phyloP scores from a whole-genome alignment of 805 yeast genomes.

The Spathaspora gorwiae region DNA sequence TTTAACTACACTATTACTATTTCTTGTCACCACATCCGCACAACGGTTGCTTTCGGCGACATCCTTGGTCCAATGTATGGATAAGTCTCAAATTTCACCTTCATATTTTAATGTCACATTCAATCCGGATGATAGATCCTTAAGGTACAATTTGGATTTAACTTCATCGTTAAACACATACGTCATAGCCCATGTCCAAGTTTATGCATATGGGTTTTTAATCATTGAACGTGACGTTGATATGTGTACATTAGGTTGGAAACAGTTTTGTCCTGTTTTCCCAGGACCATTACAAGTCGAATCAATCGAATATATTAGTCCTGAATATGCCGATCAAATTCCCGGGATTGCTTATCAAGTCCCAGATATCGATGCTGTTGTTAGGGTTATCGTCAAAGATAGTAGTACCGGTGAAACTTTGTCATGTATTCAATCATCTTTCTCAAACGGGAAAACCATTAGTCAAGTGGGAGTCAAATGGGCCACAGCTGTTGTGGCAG shows the following conservation, averaged over 20 bases:
- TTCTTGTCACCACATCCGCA: slow-evolving; percentile 5
- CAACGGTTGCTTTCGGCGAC: slow-evolving; percentile 47
- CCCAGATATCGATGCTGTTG: slow-evolving; percentile 83
- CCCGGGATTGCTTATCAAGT: slow-evolving; percentile 86
- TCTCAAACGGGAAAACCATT: slow-evolving; percentile 76
- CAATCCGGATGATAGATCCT: slow-evolving; percentile 63
- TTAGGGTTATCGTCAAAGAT: slow-evolving; percentile 48
- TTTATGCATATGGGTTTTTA: slow-evolving; percentile 82
- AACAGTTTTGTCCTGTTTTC: slow-evolving; percentile 83
- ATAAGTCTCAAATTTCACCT: slow-evolving; percentile 67
- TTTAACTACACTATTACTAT: too few species aligned
- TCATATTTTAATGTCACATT: slow-evolving; percentile 69
- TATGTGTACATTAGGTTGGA: slow-evolving; percentile 67
- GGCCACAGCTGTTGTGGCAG: slow-evolving; percentile 91
- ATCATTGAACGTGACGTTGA: slow-evolving; percentile 56
- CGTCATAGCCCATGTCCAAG: slow-evolving; percentile 64
- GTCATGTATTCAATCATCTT: slow-evolving; percentile 73
- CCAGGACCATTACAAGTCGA: slow-evolving; percentile 80
- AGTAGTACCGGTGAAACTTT: slow-evolving; percentile 38
- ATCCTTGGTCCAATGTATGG: slow-evolving; percentile 85
- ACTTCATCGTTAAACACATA: slow-evolving; percentile 63
- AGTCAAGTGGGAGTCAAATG: slow-evolving; percentile 79
- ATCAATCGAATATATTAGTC: slow-evolving; percentile 57
- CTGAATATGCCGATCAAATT: slow-evolving; percentile 47
- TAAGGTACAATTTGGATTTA: slow-evolving; percentile 66